Base-by-base conservation (phyloP, 441 rosid species). In the Pelargonium myrrhifolium region DNA sequence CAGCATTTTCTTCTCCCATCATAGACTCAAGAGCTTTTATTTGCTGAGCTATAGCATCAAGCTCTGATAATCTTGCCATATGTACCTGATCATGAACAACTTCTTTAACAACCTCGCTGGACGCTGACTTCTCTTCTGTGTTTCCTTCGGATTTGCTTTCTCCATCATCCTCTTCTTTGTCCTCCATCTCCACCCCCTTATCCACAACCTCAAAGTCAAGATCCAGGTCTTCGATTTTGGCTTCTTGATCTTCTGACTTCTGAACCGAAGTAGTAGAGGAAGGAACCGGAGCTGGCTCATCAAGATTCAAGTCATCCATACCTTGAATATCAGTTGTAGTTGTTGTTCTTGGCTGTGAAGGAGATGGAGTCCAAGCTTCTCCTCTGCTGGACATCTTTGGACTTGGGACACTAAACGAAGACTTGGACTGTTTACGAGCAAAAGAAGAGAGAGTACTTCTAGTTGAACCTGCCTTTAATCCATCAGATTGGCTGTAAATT, bases 1-100 rank as follows among this genome's bases (percentile, higher is more conserved):
- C 68, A 39, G 45, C 70, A 59, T 70, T 81, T 15, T 84, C 92
- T 18, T 75, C 85, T 56, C 68, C 84, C 84, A 90, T 90, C 87
- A 85, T 82, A 3, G 92, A 86, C 65, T 93, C 98, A 21, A 93
- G 96, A 17, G 92, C 98, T 77, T 86, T 90, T 51, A 93, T 90
- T 81, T 93, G 94, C 70, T 84, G 85, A 14, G 97, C 93, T 65
- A 93, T 89, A 3, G 94, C 87, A 71, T 87, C 96, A 21, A 93
- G 85, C 84, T 90, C 97, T 0, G 84, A 75, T 62, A 90, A 67
- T 67, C 97, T 84, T 51, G 80, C 56, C 26, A 77, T 61, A 51
- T 87, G 97, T 15, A 79, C 21, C 64, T 81, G 89, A 74, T 90
- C 92, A n/a, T 79, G 81, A 71, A 90, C 75, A 17, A 83, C 74